Conservation (phyloP, 208 protist species). For the Acanthamoeba royreba region DNA sequence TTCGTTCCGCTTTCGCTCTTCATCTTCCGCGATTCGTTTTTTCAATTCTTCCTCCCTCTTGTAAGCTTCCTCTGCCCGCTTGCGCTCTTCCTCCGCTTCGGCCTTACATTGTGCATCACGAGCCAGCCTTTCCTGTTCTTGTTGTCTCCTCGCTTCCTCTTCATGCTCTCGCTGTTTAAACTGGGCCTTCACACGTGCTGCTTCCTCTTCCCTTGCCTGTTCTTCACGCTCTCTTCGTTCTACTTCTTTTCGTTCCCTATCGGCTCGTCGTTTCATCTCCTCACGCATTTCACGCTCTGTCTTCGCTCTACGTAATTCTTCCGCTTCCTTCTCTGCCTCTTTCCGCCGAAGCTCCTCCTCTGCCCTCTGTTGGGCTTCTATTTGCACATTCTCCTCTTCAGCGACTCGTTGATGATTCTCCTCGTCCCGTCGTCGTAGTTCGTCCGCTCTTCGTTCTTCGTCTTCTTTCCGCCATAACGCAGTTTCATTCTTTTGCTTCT, state of each 20-base stretch:
- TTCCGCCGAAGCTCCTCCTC: not conserved
- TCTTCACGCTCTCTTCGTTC: not conserved
- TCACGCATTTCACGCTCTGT: not conserved
- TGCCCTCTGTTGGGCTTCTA: not conserved
- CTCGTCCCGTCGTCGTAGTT: not conserved
- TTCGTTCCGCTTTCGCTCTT: not conserved
- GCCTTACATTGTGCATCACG: not conserved
- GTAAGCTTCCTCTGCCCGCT: not conserved
- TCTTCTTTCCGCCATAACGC: not conserved
- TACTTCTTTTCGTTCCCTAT: not conserved
- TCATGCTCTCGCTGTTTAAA: not conserved
- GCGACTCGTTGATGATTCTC: not conserved
- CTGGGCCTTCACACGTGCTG: too few relatives aligned
- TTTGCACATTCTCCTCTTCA: not conserved
- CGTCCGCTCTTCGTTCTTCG: not conserved
- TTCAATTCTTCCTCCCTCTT: not conserved
- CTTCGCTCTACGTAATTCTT: not conserved
- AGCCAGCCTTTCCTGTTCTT: not conserved
- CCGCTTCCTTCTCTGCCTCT: not conserved
- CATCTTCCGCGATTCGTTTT: not conserved
- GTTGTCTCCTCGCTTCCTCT: not conserved
- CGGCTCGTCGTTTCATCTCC: not conserved
- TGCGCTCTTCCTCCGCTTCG: not conserved
- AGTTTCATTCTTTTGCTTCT: not conserved
- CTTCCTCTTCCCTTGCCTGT: not conserved